Conservation (phyloP, 352 stramenopile genomes). For the Phytopythium helicoides region DNA sequence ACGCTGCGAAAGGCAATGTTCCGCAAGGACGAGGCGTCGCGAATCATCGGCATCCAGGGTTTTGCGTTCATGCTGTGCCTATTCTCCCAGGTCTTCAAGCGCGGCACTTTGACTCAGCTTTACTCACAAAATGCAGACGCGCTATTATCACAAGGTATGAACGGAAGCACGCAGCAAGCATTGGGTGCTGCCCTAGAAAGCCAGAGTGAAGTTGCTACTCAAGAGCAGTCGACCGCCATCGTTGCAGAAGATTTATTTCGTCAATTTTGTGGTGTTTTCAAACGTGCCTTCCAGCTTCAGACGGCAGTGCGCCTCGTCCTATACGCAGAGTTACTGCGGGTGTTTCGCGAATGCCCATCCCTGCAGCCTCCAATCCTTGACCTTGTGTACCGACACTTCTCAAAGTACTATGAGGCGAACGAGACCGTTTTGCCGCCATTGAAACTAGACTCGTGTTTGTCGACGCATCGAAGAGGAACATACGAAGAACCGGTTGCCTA, state of each 20-base stretch:
- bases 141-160: constrained; percentile 29
- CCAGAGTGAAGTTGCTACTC: constrained; percentile 27
- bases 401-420: constrained; percentile 46
- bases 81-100: constrained; percentile 36
- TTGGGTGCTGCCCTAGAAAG: constrained; percentile 2
- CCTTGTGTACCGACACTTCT: constrained; percentile 41
- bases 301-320: constrained; percentile 40
- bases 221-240: constrained; percentile 37
- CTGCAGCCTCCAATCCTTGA: constrained; percentile 40
- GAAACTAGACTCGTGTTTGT: constrained; percentile 35
- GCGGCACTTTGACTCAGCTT: constrained; percentile 40
- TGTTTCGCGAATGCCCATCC: constrained; percentile 43
- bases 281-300: constrained; percentile 42
- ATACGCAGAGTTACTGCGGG: constrained; percentile 39
- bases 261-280: constrained; percentile 59
- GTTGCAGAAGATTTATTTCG: constrained; percentile 50
- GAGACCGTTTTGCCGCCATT: constrained; percentile 43
- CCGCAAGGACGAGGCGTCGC: constrained; percentile 43
- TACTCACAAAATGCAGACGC: constrained; percentile 48
- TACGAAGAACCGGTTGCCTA: constrained; percentile 46
- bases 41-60: constrained; percentile 49
- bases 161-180: background rate
- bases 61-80: constrained; percentile 40
- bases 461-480: constrained; percentile 19
- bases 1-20: constrained; percentile 66